Evolutionary conservation across 306 rosid genomes (phyloP).

Genomic region (Gillenia trifoliata): DNA sequence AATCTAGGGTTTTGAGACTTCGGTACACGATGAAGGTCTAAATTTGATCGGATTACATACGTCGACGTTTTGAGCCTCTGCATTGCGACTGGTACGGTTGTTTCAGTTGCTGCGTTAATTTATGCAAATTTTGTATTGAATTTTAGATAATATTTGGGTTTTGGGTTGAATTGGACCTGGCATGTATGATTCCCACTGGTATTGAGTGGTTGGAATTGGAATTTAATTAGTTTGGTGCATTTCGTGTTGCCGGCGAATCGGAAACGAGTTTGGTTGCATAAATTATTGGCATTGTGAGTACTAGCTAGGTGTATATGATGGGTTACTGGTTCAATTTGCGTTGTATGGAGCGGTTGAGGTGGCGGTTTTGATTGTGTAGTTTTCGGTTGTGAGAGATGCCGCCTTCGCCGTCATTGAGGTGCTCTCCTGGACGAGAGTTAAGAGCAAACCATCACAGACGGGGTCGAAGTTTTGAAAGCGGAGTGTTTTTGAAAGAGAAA

Average conservation of each 20-base stretch:
- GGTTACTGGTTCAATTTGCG: constrained; percentile 14
- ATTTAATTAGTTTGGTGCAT: constrained; percentile 20
- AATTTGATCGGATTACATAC: constrained; percentile 20
- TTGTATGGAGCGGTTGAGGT: constrained; percentile 25
- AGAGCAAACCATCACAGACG: constrained; percentile 59
- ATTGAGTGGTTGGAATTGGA: constrained; percentile 14
- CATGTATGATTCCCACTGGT: constrained; percentile 22
- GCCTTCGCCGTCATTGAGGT: constrained; percentile 71
- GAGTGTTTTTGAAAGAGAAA: constrained; percentile 55
- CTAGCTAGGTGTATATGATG: constrained; percentile 26
- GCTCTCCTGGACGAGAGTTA: constrained; percentile 61
- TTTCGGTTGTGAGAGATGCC: constrained; percentile 55
- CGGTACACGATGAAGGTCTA: constrained; percentile 8
- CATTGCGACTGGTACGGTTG: constrained; percentile 37
- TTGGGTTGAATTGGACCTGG: constrained; percentile 38
- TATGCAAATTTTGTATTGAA: constrained; percentile 19
- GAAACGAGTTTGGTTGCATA: neutral
- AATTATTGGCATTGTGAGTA: constrained; percentile 1
- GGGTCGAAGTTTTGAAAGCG: constrained; percentile 69
- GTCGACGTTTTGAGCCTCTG: constrained; percentile 20
- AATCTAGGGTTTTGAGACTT: constrained; percentile 51
- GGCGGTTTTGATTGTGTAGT: constrained; percentile 17
- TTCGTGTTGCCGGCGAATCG: constrained; percentile 10
- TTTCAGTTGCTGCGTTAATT: constrained; percentile 22
- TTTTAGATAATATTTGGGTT: constrained; percentile 20